Evolutionary conservation across 768 basidiomycete species (phyloP), one percentile per base, ranked within the genome.

Genomic region (Stropharia rugosoannulata): DNA sequence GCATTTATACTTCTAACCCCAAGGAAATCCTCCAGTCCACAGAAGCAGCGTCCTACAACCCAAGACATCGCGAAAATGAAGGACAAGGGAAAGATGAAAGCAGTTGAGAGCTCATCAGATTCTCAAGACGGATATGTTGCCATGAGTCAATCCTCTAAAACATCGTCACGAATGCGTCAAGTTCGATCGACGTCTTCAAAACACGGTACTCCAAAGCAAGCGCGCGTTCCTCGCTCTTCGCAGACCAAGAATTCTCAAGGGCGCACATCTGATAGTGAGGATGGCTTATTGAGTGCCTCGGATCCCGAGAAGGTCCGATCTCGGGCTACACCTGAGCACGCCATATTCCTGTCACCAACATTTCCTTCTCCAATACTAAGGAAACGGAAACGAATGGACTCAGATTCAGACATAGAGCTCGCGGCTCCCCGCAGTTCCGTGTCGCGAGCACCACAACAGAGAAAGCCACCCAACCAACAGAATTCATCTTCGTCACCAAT

Each of bases 31-130:
- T 38, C 49, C 10, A 45, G 32, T 27, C 54, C 45, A 9, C 39
- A 47, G 35, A 55, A 55, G 18, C 15, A 25, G 4, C 10, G 37
- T 15, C 22, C 35, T 11, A 6, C 41, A 22, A 2, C 49, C 2
- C 15, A 29, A 11, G 11, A 25, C 5, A 25, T 11, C 25, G 44
- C 7, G n/a, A 15, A 45, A 22, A 43, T 39, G 39, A 55, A 60
- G 41, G 41, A 57, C 9, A 61, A 59, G 42, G 51, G 49, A 38
- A 60, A 62, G 46, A 56, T 48, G 41, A 49, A 51, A 35, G 57
- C 50, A 43, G 13, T 7, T n/a, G 40, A 51, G 12, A 48, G 47
- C 7, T 19, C 36, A 15, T 12, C 36, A 39, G 36, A 19, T 11
- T 37, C 19, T 19, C 36, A 50, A 50, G n/a, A 12, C 37, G 27